Evolutionary conservation across 2,329 filamentous ascomycete genomes (phyloP).

Genomic region (Penicillium sp.): DNA sequence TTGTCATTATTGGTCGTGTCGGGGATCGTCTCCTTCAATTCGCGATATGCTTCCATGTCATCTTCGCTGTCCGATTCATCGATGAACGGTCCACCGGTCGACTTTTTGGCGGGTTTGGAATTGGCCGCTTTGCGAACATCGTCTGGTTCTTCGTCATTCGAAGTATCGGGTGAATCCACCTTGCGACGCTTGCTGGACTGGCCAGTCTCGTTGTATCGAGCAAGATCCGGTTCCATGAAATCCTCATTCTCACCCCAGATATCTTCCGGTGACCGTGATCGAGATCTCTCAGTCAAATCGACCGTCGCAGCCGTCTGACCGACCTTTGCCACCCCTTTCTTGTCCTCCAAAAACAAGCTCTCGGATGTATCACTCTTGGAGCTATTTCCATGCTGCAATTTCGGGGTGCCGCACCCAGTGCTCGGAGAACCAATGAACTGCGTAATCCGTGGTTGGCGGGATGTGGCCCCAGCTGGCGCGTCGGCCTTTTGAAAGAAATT

Average conservation of each 20-base stretch:
- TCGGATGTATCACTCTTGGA: constrained; percentile 19
- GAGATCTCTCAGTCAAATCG: constrained; percentile 12
- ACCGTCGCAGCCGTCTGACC: constrained; percentile 1
- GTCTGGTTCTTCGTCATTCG: background rate
- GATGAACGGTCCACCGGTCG: constrained; percentile 42
- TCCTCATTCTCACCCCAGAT: constrained; percentile 35
- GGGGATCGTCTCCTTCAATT: constrained; percentile 16
- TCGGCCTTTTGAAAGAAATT: constrained; percentile 74
- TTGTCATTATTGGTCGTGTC: constrained; percentile 2
- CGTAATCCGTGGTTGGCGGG: constrained; percentile 58
- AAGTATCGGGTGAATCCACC: constrained; percentile 22
- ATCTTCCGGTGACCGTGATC: constrained; percentile 38
- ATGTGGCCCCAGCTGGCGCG: constrained; percentile 52
- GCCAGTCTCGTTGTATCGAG: constrained; percentile 36
- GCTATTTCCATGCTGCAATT: constrained; percentile 13
- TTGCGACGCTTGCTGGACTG: constrained; percentile 38
- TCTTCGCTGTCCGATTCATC: constrained; percentile 59
- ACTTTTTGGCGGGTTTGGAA: constrained; percentile 12
- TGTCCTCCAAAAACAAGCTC: constrained; percentile 42
- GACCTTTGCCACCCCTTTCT: constrained; percentile 19
- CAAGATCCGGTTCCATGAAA: constrained; percentile 14
- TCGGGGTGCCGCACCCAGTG: constrained; percentile 30
- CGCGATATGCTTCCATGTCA: constrained; percentile 34
- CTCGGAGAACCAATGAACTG: constrained; percentile 37
- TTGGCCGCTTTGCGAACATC: constrained; percentile 2